A percentile compares a stretch with the other conserved stretches of the same genome.
Conservation (phyloP, 495 filamentous ascomycete species). For the Clohesyomyces aquaticus region DNA sequence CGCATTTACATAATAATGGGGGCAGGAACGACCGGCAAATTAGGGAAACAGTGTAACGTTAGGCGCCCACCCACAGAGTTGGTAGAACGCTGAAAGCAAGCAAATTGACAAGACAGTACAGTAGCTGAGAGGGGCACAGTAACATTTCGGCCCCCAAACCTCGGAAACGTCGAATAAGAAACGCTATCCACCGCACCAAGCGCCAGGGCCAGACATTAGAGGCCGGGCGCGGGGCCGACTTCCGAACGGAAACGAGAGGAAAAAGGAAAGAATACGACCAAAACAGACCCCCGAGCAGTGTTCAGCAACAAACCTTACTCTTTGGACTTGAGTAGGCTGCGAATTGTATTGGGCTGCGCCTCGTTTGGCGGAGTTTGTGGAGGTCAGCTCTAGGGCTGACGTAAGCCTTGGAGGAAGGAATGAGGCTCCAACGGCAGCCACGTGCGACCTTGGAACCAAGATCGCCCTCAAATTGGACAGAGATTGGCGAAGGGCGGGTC, state of each 20-base stretch:
- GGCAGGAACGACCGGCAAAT: not conserved
- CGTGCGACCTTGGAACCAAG: not conserved
- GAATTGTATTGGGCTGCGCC: not conserved
- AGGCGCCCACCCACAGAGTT: not conserved
- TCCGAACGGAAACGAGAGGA: constrained; percentile 3
- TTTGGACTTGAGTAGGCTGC: not conserved
- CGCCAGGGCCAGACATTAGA: not conserved
- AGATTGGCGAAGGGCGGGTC: constrained; percentile 1
- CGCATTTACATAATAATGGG: constrained; percentile 7
- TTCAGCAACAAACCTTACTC: not conserved
- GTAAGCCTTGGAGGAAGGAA: not conserved
- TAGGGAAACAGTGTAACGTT: not conserved
- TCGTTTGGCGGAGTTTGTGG: not conserved
- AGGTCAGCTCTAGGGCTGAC: not conserved
- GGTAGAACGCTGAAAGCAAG: not conserved
- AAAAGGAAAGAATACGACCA: not conserved
- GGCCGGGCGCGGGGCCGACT: constrained; percentile 1
- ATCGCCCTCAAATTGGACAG: not conserved
- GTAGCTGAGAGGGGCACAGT: constrained; percentile 13
- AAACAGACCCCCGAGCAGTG: constrained; percentile 6
- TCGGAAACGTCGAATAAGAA: constrained; percentile 11
- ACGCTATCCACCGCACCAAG: constrained; percentile 11
- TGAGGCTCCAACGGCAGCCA: not conserved
- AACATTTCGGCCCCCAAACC: not conserved
- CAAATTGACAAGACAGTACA: not conserved